A percentile compares a stretch with the other conserved stretches of the same genome.
Conservation (phyloP, 768 basidiomycete genomes). For the Brasilioporus rufonigricans region DNA sequence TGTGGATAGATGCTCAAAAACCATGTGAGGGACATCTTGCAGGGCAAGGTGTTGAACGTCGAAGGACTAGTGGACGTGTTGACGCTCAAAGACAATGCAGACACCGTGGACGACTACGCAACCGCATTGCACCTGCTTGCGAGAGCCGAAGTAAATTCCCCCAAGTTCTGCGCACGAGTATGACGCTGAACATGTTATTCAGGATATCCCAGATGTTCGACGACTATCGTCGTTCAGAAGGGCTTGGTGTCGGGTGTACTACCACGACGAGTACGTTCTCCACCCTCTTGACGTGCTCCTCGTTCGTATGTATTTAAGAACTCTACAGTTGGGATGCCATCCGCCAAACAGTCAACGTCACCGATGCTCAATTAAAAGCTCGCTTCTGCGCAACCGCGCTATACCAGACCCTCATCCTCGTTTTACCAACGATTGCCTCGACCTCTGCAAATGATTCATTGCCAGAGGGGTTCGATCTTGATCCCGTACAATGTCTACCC, state of each 20-base stretch:
- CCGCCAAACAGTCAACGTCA: conserved; percentile 68
- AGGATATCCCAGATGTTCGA: conserved; percentile 73
- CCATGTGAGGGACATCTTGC: conserved; percentile 63
- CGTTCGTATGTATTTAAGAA: not conserved
- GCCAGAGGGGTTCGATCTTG: conserved; percentile 49
- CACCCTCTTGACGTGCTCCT: not conserved
- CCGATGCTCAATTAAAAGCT: conserved; percentile 71
- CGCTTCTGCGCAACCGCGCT: conserved; percentile 75
- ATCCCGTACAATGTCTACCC: conserved; percentile 56
- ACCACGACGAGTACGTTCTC: conserved; percentile 78
- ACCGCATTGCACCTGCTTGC: conserved; percentile 66
- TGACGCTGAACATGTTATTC: conserved; percentile 5
- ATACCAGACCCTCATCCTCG: conserved; percentile 58
- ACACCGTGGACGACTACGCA: conserved; percentile 59
- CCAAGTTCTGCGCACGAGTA: not conserved
- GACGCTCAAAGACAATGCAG: conserved; percentile 77
- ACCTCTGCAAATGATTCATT: conserved; percentile 32
- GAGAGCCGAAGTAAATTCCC: conserved; percentile 46
- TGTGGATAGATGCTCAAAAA: conserved; percentile 62
- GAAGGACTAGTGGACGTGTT: conserved; percentile 85
- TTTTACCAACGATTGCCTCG: conserved; percentile 36
- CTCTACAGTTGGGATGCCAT: conserved; percentile 71
- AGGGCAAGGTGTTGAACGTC: conserved; percentile 68
- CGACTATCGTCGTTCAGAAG: conserved; percentile 66
- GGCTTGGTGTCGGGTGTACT: conserved; percentile 85